phyloP scores from a whole-genome alignment of 2,329 filamentous ascomycete species.

The Harringtonia lauricola region DNA sequence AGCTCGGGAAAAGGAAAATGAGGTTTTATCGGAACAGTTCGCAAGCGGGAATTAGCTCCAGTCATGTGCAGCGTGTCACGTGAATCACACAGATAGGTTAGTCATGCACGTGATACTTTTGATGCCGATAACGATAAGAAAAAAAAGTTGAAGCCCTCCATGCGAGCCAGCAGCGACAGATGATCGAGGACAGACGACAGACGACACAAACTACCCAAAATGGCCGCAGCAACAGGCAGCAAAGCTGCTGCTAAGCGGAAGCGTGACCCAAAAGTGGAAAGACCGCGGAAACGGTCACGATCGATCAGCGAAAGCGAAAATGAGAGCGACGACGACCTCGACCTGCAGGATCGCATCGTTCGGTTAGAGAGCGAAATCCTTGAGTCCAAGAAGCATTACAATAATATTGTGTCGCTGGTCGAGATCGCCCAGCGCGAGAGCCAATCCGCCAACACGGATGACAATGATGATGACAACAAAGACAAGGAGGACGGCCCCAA shows the following conservation, averaged over 20 bases:
- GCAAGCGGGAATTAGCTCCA: conserved; percentile 7
- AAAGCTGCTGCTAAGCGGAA: conserved; percentile 36
- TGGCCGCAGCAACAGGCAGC: conserved; percentile 1
- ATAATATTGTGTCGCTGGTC: conserved; percentile 71
- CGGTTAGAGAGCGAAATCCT: conserved; percentile 70
- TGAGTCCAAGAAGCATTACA: conserved; percentile 82
- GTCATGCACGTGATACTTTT: neutral
- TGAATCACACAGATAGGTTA: conserved; percentile 14
- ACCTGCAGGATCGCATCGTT: conserved; percentile 52
- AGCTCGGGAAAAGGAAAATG: conserved; percentile 17
- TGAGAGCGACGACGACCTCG: conserved; percentile 33
- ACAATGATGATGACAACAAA: conserved; percentile 22
- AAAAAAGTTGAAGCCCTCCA: neutral
- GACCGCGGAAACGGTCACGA: conserved; percentile 39
- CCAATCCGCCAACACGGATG: neutral
- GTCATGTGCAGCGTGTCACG: conserved; percentile 18
- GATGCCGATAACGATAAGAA: conserved; percentile 1
- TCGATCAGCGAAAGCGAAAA: conserved; percentile 30
- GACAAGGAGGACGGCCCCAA: conserved; percentile 22
- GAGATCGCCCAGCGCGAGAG: conserved; percentile 38
- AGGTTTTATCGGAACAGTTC: conserved; percentile 31
- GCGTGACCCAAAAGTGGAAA: conserved; percentile 28
- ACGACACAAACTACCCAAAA: neutral
- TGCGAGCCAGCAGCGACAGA: neutral
- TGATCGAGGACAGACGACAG: too few species aligned